Evolutionary conservation across 1,139 yeast genomes (phyloP).

Genomic region (Suhomyces kunorum): DNA sequence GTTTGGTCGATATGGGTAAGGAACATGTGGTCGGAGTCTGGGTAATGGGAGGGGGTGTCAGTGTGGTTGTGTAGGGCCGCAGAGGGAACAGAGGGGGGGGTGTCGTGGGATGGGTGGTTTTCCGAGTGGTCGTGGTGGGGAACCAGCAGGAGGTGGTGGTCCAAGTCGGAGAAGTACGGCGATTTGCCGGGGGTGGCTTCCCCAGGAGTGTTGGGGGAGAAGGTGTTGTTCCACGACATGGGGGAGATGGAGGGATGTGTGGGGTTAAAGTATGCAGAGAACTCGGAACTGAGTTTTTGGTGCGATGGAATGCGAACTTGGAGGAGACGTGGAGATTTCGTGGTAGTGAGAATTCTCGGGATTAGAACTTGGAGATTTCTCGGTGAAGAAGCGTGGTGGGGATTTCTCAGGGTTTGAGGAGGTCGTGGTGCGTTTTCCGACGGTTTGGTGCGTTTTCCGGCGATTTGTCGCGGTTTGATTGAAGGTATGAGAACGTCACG

Average conservation of each 20-base stretch:
- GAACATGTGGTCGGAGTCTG: conserved; percentile 20
- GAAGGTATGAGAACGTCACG: no score
- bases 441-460: no score
- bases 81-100: conserved; percentile 4
- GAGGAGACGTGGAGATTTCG: no score
- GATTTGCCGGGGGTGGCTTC: conserved; percentile 20
- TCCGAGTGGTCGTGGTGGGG: conserved; percentile 8
- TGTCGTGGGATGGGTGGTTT: conserved; percentile 4
- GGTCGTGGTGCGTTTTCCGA: no score
- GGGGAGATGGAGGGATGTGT: not conserved
- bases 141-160: conserved; percentile 9
- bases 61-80: conserved; percentile 1
- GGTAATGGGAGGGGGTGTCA: conserved; percentile 14
- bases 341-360: no score
- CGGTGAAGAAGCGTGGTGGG: no score
- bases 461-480: no score
- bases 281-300: no score
- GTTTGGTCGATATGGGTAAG: conserved; percentile 18
- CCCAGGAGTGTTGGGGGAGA: conserved; percentile 19
- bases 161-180: conserved; percentile 19
- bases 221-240: conserved; percentile 23
- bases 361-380: no score
- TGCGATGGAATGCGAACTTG: no score
- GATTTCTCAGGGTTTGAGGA: no score
- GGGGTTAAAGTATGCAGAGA: no score